Conservation (phyloP, 495 filamentous ascomycete genomes). For the Aspergillus baeticus region DNA sequence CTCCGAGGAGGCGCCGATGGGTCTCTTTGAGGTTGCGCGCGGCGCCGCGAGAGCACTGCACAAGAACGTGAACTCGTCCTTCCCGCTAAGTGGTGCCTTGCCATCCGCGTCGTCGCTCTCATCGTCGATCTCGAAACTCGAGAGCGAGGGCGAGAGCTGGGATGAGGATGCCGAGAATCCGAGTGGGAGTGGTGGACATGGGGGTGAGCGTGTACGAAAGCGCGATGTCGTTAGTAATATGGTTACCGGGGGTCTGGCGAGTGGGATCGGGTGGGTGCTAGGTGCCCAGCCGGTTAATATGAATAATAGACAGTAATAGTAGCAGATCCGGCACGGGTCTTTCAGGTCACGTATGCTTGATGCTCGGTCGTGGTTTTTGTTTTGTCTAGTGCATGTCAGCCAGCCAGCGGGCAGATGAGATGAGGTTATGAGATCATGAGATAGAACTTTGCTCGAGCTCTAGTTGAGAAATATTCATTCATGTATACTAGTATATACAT, state of each 20-base stretch:
- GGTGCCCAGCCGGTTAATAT: slow-evolving; percentile 61
- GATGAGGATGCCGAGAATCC: slow-evolving; percentile 12
- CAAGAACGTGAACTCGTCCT: slow-evolving; percentile 47
- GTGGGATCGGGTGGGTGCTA: slow-evolving; percentile 84
- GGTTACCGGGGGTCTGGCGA: slow-evolving; percentile 71
- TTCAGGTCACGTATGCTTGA: no score
- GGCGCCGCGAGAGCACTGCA: slow-evolving; percentile 75
- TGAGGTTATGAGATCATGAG: slow-evolving; percentile 1
- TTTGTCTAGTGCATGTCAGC: no score
- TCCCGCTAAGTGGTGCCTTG: slow-evolving; percentile 43
- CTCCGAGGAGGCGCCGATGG: slow-evolving; percentile 83
- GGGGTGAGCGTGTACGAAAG: slow-evolving; percentile 59
- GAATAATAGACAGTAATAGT: slow-evolving; percentile 12
- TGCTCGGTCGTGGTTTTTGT: no score
- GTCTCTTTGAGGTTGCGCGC: slow-evolving; percentile 86
- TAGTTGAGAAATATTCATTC: no score
- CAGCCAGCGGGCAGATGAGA: not conserved
- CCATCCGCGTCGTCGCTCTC: not conserved
- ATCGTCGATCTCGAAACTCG: slow-evolving; percentile 2
- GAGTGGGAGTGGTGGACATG: slow-evolving; percentile 28
- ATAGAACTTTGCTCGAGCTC: no score
- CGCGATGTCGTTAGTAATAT: slow-evolving; percentile 77
- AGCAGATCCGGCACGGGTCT: no score
- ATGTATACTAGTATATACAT: no score
- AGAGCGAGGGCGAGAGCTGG: not conserved